Evolutionary conservation across 441 rosid genomes (phyloP).

Genomic region (Populus hybrid): DNA sequence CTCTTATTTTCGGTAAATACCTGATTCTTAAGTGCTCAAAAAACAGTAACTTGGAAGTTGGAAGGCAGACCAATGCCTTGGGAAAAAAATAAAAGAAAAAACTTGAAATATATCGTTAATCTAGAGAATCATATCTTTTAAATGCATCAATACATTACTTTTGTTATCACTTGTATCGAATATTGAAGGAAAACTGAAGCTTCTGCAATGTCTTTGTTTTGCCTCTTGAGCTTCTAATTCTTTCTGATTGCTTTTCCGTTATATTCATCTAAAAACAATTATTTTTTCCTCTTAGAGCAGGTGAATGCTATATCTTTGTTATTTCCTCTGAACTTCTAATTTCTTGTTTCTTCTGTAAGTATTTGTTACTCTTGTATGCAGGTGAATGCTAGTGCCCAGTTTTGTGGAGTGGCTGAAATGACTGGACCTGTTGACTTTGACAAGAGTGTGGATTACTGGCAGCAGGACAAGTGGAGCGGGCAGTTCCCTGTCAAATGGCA

Average conservation of each 20-base stretch:
- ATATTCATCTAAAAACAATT: neutral
- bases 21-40: neutral
- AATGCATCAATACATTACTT: neutral
- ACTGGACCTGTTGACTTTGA: slow-evolving; percentile 73
- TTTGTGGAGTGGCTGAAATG: slow-evolving; percentile 86
- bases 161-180: neutral
- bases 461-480: slow-evolving; percentile 84
- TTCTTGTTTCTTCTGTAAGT: neutral
- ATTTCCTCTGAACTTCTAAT: neutral
- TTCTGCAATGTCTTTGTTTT: neutral
- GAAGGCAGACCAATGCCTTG: neutral
- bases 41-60: neutral
- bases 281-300: neutral
- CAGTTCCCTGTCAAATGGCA: slow-evolving; percentile 85
- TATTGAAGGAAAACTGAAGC: neutral
- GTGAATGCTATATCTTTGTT: neutral
- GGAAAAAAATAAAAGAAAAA: neutral
- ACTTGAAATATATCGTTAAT: neutral
- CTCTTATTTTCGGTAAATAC: slow-evolving; percentile 70
- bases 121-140: neutral
- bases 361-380: slow-evolving; percentile 27
- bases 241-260: neutral
- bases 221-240: slow-evolving; percentile 5
- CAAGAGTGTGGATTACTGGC: slow-evolving; percentile 69
- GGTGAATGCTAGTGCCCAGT: slow-evolving; percentile 86